Conservation (phyloP, 1,139 yeast species). For the Debaryomyces fabryi region DNA sequence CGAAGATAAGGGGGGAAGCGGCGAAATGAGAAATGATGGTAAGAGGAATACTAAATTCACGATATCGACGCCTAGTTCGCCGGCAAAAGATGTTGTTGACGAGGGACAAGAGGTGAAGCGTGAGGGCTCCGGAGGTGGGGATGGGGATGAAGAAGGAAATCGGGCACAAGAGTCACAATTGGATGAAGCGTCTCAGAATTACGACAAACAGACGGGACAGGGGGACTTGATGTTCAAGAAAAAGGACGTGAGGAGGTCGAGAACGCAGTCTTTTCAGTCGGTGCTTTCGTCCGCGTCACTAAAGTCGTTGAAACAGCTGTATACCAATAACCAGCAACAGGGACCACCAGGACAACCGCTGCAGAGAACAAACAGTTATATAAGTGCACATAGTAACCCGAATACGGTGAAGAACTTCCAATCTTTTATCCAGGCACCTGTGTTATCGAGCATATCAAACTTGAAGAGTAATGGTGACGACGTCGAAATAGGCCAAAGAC, state of each 20-base stretch:
- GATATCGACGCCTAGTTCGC: constrained; percentile 5
- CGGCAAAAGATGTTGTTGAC: background rate
- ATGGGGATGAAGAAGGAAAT: background rate
- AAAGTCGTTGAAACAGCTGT: constrained; percentile 46
- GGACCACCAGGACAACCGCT: constrained; percentile 11
- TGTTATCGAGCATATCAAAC: constrained; percentile 42
- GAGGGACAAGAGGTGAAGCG: background rate
- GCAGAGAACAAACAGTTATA: constrained; percentile 29
- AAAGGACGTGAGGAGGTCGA: constrained; percentile 50
- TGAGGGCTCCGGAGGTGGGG: background rate
- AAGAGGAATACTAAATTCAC: constrained; percentile 3
- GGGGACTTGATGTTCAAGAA: constrained; percentile 45
- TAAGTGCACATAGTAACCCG: constrained; percentile 18
- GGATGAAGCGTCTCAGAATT: background rate
- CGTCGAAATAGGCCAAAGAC: constrained; percentile 45
- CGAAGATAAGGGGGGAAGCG: background rate
- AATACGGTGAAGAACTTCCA: constrained; percentile 42
- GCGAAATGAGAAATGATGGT: constrained; percentile 1
- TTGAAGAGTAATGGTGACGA: constrained; percentile 31
- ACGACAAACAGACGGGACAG: background rate
- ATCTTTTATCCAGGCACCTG: constrained; percentile 53
- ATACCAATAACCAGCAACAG: constrained; percentile 10
- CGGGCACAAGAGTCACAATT: background rate
- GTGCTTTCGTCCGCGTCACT: constrained; percentile 65
- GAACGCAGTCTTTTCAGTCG: constrained; percentile 65